Evolutionary conservation across 108 stramenopile genomes (phyloP), one percentile per base, ranked within the genome.

Genomic region (Skeletonema costatum): DNA sequence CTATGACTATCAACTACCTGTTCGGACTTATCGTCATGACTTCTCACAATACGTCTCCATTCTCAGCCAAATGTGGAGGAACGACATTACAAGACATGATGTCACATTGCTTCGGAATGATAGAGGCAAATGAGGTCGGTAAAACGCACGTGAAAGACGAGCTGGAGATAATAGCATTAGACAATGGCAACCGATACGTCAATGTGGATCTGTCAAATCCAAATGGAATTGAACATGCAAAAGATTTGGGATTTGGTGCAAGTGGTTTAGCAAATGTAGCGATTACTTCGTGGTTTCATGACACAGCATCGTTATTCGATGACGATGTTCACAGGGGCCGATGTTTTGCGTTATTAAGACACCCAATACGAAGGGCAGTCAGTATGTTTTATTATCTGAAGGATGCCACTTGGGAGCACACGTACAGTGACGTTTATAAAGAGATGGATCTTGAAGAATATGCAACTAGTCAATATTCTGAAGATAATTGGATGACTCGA

Each of bases 131-230:
- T 74, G 77, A 82, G 46, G 38, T 82, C 0, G 81, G 81, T 30
- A 61, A 30, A 16, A 25, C 46, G 31, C 33, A 68, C 21, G 51
- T 53, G 16, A 69, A 74, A 30, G 68, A 69, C 13, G 38, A 48
- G n/a, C 46, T 81, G 71, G 71, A 74, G 59, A 46, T 81, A 51
- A 39, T 74, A 5, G n/a, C 51, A 25, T 65, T 74, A 30, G 73
- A 81, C 4, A 74, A 81, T 60, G 80, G 80, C 6, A 81, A 74
- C 63, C 73, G 80, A 2, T 74, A 74, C 36, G 84, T 85, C 61
- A 87, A 87, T 73, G 87, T 87, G 7, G 82, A 87, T 38, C 70
- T 85, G 39, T 58, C 75, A 7, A 82, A 66, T 32, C 66, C 60
- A 2, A 56, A n/a, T 21, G 87, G 87, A 4, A 78, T 87, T 16